These are phyloP conservation scores for Rosa hybrid DNA, from an alignment of 331 rosid genomes.

Conservation along the genomic window DNA sequence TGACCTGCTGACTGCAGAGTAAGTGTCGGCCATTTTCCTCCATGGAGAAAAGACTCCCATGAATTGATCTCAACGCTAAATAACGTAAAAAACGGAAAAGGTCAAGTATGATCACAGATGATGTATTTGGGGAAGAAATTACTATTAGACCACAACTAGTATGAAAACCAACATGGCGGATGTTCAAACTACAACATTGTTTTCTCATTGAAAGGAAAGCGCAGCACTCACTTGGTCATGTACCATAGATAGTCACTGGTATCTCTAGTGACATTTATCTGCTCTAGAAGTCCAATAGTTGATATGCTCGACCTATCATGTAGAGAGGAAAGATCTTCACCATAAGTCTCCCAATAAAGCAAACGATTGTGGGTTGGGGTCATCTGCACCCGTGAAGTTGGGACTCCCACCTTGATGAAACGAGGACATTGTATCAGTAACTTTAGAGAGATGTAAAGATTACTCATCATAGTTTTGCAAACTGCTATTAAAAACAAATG, in stretches of 20 bases:
- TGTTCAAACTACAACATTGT: neutral
- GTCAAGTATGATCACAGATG: neutral
- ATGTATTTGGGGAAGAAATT: neutral
- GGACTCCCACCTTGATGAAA: slow-evolving; percentile 68
- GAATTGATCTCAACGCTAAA: slow-evolving; percentile 67
- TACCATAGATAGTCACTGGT: slow-evolving; percentile 93
- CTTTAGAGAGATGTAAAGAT: neutral
- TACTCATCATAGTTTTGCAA: slow-evolving; percentile 18
- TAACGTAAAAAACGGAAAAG: slow-evolving; percentile 22
- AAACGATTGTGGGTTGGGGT: slow-evolving; percentile 49
- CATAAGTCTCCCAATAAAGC: slow-evolving; percentile 80
- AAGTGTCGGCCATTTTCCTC: slow-evolving; percentile 68
- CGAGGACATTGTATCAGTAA: slow-evolving; percentile 24
- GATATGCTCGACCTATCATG: slow-evolving; percentile 58
- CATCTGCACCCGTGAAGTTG: slow-evolving; percentile 60
- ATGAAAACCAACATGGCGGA: neutral
- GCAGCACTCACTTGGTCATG: slow-evolving; percentile 69
- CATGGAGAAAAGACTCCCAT: slow-evolving; percentile 69
- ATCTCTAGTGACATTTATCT: slow-evolving; percentile 85
- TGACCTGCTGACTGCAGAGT: slow-evolving; percentile 80
- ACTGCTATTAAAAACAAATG: neutral
- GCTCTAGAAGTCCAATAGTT: slow-evolving; percentile 78
- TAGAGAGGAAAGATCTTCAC: slow-evolving; percentile 76
- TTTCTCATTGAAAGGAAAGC: neutral
- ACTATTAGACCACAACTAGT: neutral